These are phyloP conservation scores for Spinellus fusiger DNA, from an alignment of 192 early-diverging fungal genomes.

Conservation along the genomic window DNA sequence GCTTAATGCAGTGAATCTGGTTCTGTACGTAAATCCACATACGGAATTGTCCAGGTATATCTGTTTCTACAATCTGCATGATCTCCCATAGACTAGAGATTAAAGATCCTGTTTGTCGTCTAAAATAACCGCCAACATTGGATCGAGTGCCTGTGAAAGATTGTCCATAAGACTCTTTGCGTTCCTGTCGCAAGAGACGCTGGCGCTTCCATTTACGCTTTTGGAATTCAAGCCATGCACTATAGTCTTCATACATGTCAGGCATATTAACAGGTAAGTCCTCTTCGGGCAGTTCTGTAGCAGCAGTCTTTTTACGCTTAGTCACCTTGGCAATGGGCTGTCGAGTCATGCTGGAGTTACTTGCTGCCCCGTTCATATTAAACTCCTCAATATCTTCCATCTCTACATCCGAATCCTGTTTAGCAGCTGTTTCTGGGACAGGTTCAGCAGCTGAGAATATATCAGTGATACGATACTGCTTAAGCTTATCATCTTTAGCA, in stretches of 20 bases:
- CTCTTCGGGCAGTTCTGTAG: constrained; percentile 29
- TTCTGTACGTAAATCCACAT: constrained; percentile 77
- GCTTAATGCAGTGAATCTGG: constrained; percentile 60
- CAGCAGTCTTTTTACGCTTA: neutral
- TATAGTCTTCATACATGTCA: constrained; percentile 62
- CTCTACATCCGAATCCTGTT: constrained; percentile 18
- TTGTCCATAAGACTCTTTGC: constrained; percentile 20
- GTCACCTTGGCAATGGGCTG: constrained; percentile 9
- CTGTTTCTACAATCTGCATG: constrained; percentile 78
- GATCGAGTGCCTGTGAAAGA: neutral
- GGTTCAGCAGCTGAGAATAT: constrained; percentile 59
- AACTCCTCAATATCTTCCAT: constrained; percentile 56
- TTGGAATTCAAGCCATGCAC: constrained; percentile 66
- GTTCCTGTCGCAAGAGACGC: constrained; percentile 44
- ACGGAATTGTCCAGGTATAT: constrained; percentile 80
- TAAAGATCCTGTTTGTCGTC: constrained; percentile 59
- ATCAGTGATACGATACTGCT: constrained; percentile 82
- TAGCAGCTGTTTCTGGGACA: constrained; percentile 14
- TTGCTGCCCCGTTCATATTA: constrained; percentile 12
- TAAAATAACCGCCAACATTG: constrained; percentile 57
- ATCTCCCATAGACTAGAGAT: constrained; percentile 73
- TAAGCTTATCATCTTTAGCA: constrained; percentile 70
- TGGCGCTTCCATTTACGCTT: constrained; percentile 72
- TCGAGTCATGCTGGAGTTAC: neutral
- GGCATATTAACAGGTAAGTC: constrained; percentile 54